phyloP scores from a whole-genome alignment of 2,329 filamentous ascomycete species.

The Cladophialophora immunda region DNA sequence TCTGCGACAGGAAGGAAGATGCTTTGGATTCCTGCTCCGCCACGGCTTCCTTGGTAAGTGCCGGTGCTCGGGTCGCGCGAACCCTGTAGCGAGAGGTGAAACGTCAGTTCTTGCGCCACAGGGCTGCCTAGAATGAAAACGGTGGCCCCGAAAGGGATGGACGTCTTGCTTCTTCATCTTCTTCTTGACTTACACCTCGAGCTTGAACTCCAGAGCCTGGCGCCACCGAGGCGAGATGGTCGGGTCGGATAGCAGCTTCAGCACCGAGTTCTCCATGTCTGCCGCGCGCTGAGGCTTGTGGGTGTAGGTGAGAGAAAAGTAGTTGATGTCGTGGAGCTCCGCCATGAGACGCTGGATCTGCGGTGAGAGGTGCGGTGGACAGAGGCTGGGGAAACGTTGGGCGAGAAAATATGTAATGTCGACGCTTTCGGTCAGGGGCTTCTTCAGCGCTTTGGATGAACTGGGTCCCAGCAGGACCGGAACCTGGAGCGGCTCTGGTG shows the following conservation, averaged over 20 bases:
- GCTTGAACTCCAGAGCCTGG: constrained; percentile 13
- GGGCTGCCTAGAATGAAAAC: neutral
- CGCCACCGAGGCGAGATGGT: constrained; percentile 6
- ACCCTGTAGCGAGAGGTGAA: neutral
- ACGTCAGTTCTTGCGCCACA: too few species aligned
- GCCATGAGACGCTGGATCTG: constrained; percentile 4
- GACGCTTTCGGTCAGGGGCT: neutral
- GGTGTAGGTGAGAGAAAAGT: constrained; percentile 20
- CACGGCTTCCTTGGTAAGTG: neutral
- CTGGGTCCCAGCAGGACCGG: neutral
- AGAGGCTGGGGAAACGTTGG: constrained; percentile 1
- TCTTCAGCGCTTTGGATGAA: neutral
- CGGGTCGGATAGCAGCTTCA: neutral
- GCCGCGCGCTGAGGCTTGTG: constrained; percentile 8
- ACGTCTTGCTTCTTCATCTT: too few species aligned
- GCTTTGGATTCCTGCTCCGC: neutral
- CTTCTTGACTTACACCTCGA: constrained; percentile 10
- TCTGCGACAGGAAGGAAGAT: constrained; percentile 5
- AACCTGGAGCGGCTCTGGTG: neutral
- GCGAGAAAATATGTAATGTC: constrained; percentile 14
- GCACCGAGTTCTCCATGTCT: constrained; percentile 12
- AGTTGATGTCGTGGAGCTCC: constrained; percentile 19
- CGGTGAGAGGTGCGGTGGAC: neutral
- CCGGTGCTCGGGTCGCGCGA: constrained; percentile 13
- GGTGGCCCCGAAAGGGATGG: too few species aligned